Evolutionary conservation across 495 filamentous ascomycete genomes (phyloP), one percentile per base, ranked within the genome.

Genomic region (Aspergillus ellipticus): DNA sequence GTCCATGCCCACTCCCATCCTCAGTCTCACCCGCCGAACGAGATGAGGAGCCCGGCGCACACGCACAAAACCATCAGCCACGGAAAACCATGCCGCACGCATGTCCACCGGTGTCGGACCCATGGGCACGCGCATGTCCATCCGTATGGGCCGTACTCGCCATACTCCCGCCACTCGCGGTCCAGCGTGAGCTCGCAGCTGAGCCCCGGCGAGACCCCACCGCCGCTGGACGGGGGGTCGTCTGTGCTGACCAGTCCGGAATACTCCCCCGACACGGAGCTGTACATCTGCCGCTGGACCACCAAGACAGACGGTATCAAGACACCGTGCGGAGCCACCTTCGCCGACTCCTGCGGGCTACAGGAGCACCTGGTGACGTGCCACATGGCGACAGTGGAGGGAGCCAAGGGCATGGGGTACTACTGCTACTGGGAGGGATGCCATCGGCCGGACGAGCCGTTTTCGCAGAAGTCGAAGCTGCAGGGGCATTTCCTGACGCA

Each of bases 401-500:
- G 75, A 1, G 67, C 69, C n/a, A 77, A 70, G 58, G 74, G 75
- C 1, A 69, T 66, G 16, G 75, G 75, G n/a, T 78, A 78, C 57
- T 78, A 78, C 49, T 78, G 75, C 49, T 69, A 74, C 57, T 78
- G 75, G 75, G 66, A 72, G 49, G 75, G 74, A 9, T 78, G 75
- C 28, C 68, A 73, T 51, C 75, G 75, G 0, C 75, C 75, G 2
- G 62, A 74, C 37, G 74, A 78, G 50, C 74, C 75, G 3, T 78
- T 78, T 43, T 78, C 75, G 41, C 75, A 78, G 49, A 78, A 78
- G 54, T 78, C 75, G 1, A 78, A 78, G 46, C 67, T 78, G n/a
- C 75, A 78, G 43, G 75, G 75, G 4, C 75, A 78, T 50, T 78
- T 76, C 45, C 54, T 78, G 21, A 78, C 74, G 2, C 75, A 78